Conservation (phyloP, 176 grass and related monocot genomes). For the Rhynchospora breviuscula region DNA sequence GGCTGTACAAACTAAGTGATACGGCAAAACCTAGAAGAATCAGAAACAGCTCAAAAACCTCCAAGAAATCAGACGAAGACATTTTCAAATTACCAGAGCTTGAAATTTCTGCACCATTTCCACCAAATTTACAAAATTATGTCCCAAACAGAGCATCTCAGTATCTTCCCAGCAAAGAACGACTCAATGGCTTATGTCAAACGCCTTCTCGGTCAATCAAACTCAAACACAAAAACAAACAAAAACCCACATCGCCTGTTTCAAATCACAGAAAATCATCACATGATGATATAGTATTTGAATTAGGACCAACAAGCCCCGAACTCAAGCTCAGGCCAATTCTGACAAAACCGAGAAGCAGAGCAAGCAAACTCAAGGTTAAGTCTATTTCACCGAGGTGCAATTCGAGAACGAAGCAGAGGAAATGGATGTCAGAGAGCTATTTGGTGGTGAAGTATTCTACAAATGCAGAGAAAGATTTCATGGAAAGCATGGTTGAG, state of each 20-base stretch:
- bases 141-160: conserved; percentile 65
- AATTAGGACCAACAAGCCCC: conserved; percentile 18
- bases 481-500: conserved; percentile 82
- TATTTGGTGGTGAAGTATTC: conserved; percentile 70
- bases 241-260: conserved; percentile 13
- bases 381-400: conserved; percentile 39
- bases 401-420: conserved; percentile 16
- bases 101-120: background rate
- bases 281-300: conserved; percentile 19
- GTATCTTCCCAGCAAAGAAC: conserved; percentile 55
- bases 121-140: conserved; percentile 9
- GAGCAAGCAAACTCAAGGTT: conserved; percentile 22
- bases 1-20: conserved; percentile 76
- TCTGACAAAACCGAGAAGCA: conserved; percentile 38
- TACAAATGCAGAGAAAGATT: conserved; percentile 60
- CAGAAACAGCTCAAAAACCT: conserved; percentile 21
- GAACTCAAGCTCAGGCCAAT: conserved; percentile 74
- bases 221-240: background rate
- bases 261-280: background rate
- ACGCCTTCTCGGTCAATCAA: background rate
- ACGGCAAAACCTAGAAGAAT: conserved; percentile 32
- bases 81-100: background rate
- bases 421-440: conserved; percentile 60
- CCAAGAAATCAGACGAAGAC: background rate
- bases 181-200: conserved; percentile 10